Percentiles rank a stretch among this genome's conserved stretches.
Evolutionary conservation across 352 stramenopile genomes (phyloP).

Genomic region (Elongisporangium prolatum): DNA sequence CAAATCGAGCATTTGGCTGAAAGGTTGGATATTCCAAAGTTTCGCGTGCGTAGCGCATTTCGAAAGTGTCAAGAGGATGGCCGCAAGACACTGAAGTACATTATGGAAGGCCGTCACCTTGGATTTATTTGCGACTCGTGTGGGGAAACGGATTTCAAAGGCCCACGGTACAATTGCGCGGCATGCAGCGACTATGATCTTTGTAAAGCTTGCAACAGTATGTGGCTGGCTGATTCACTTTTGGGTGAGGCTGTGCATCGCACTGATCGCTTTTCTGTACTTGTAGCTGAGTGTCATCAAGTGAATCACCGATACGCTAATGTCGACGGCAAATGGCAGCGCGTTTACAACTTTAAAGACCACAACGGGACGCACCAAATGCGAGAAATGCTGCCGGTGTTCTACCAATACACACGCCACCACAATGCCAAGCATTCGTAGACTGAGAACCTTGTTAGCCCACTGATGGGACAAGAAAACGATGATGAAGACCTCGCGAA

Average conservation of each 20-base stretch:
- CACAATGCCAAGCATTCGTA: slow-evolving; percentile 1
- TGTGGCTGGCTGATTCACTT: slow-evolving; percentile 1
- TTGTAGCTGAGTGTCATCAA: slow-evolving; percentile 46
- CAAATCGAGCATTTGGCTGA: slow-evolving; percentile 61
- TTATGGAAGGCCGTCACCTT: slow-evolving; percentile 78
- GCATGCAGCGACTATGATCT: slow-evolving; percentile 79
- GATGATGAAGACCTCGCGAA: neutral
- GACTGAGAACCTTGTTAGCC: neutral
- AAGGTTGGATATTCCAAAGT: slow-evolving; percentile 73
- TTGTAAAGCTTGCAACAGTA: slow-evolving; percentile 59
- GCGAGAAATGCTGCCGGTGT: slow-evolving; percentile 68
- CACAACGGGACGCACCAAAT: slow-evolving; percentile 51
- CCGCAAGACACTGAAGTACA: slow-evolving; percentile 58
- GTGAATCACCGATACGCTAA: slow-evolving; percentile 75
- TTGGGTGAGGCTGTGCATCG: neutral
- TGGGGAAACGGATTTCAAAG: slow-evolving; percentile 74
- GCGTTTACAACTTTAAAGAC: slow-evolving; percentile 71
- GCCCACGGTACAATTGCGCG: slow-evolving; percentile 66
- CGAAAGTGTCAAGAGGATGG: slow-evolving; percentile 74
- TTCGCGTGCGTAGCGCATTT: slow-evolving; percentile 74
- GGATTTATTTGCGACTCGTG: slow-evolving; percentile 83
- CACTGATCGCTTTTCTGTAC: slow-evolving; percentile 7
- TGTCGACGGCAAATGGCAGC: slow-evolving; percentile 77
- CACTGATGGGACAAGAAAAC: neutral
- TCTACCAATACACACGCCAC: slow-evolving; percentile 43